These are phyloP conservation scores for Ophiostoma australiae DNA, from an alignment of 2,329 filamentous ascomycete genomes.

Conservation along the genomic window DNA sequence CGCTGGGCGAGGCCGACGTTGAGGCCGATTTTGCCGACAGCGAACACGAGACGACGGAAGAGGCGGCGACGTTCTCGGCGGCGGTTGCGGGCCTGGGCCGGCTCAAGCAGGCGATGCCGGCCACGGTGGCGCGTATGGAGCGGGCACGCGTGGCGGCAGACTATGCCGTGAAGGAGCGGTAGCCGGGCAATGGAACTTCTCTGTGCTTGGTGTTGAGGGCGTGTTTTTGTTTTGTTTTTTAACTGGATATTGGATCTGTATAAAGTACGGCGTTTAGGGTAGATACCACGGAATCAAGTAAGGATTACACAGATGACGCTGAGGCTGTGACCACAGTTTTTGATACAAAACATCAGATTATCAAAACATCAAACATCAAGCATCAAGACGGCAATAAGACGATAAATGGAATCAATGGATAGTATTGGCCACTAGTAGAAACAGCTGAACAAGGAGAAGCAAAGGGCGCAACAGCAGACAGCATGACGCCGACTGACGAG, in stretches of 20 bases:
- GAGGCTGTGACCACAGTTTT: not conserved
- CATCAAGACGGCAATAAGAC: too few species aligned
- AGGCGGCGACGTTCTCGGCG: conserved; percentile 35
- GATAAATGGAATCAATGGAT: not conserved
- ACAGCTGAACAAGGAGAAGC: not conserved
- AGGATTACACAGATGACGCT: not conserved
- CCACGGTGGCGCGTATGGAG: conserved; percentile 60
- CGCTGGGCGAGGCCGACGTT: conserved; percentile 31
- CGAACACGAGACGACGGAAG: not conserved
- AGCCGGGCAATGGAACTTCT: not conserved
- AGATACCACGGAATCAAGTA: not conserved
- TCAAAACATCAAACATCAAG: not conserved
- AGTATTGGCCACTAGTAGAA: not conserved
- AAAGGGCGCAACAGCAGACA: not conserved
- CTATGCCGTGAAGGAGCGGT: conserved; percentile 48
- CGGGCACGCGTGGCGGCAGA: conserved; percentile 55
- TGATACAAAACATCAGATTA: too few species aligned
- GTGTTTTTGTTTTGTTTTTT: not conserved
- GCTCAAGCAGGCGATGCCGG: conserved; percentile 57
- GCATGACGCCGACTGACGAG: not conserved
- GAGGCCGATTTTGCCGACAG: conserved; percentile 37
- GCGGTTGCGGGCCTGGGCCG: conserved; percentile 49
- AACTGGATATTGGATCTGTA: not conserved
- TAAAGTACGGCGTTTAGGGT: not conserved
- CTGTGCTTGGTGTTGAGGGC: not conserved